phyloP scores from a whole-genome alignment of 164 flowering plant genomes.

The Vitis rotundifolia region DNA sequence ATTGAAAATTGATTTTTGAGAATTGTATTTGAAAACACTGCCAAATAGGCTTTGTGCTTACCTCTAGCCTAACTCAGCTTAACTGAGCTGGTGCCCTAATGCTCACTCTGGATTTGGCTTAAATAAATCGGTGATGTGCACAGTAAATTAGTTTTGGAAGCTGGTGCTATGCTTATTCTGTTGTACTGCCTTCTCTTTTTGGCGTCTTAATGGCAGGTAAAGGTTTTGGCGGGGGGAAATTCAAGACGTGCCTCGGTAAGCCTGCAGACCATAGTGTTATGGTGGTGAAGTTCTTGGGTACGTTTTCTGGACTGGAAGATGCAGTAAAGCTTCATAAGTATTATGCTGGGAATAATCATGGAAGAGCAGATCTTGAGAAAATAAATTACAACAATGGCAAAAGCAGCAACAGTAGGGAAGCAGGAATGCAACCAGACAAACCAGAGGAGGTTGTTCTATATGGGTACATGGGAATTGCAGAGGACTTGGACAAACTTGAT shows the following conservation, averaged over 20 bases:
- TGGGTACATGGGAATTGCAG: slow-evolving; percentile 41
- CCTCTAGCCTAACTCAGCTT: no score
- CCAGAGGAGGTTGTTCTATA: slow-evolving; percentile 27
- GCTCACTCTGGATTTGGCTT: no score
- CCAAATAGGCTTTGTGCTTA: no score
- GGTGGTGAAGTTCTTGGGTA: slow-evolving; percentile 38
- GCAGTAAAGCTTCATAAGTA: slow-evolving; percentile 35
- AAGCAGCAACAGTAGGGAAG: background rate
- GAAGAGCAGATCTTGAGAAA: slow-evolving; percentile 27
- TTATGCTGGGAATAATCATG: slow-evolving; percentile 25
- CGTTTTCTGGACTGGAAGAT: slow-evolving; percentile 33
- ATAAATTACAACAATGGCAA: background rate
- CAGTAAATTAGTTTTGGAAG: no score
- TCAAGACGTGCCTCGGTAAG: slow-evolving; percentile 30
- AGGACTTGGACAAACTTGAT: slow-evolving; percentile 36
- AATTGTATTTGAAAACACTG: no score
- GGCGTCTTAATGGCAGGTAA: slow-evolving; percentile 22
- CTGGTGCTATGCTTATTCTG: background rate
- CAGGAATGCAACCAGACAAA: slow-evolving; percentile 11
- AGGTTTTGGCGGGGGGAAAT: slow-evolving; percentile 29
- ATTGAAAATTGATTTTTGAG: no score
- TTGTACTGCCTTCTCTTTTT: background rate
- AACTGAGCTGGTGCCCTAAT: no score
- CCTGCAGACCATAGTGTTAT: slow-evolving; percentile 35
- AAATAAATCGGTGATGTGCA: no score